Evolutionary conservation across 805 yeast genomes (phyloP).

Genomic region (Metschnikowia cubensis): DNA sequence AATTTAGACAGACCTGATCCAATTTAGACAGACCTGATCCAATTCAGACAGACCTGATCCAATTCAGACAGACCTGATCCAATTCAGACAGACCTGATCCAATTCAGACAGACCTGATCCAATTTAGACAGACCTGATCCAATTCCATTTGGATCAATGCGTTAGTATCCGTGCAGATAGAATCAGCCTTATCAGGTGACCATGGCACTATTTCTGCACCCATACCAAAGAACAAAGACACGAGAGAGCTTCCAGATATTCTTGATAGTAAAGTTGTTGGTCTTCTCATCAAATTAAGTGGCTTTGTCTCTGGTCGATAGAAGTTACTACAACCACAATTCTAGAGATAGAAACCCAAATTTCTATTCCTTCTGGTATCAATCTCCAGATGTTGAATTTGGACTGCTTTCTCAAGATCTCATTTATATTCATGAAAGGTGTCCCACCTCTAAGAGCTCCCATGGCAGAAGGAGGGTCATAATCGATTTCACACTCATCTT

Average conservation of each 20-base stretch:
- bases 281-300: background rate
- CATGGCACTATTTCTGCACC: constrained; percentile 28
- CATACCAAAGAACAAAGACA: constrained; percentile 30
- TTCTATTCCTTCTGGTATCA: constrained; percentile 28
- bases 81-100: no score
- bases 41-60: no score
- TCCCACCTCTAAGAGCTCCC: constrained; percentile 27
- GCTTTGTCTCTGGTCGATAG: constrained; percentile 33
- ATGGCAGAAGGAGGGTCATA: constrained; percentile 9
- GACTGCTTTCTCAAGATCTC: background rate
- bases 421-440: constrained; percentile 16
- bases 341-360: constrained; percentile 44
- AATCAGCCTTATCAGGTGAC: constrained; percentile 32
- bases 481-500: constrained; percentile 22
- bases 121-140: constrained; percentile 37
- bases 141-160: constrained; percentile 46
- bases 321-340: constrained; percentile 45
- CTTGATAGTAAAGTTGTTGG: background rate
- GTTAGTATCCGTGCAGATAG: constrained; percentile 32
- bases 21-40: no score
- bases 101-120: no score
- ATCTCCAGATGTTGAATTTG: background rate
- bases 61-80: no score
- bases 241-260: constrained; percentile 23
- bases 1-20: no score